A percentile compares a stretch with the other conserved stretches of the same genome.
These are phyloP conservation scores for Aureobasidium leucospermi DNA, from an alignment of 2,329 filamentous ascomycete genomes.

Conservation along the genomic window DNA sequence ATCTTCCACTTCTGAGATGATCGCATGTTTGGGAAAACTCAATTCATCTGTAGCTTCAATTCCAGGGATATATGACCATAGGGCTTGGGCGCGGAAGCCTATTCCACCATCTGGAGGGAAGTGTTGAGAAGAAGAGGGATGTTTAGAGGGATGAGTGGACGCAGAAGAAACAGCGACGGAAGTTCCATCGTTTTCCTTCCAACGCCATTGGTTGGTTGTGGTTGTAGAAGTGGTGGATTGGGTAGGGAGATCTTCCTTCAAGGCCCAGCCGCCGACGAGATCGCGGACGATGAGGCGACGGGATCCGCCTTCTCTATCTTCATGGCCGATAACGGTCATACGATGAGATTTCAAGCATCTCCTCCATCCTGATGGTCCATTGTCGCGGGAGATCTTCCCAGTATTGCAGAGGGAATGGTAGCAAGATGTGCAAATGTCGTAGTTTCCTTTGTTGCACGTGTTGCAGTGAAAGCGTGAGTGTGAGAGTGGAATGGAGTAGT, in stretches of 20 bases:
- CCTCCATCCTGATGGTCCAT: slow-evolving; percentile 75
- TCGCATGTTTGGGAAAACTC: slow-evolving; percentile 73
- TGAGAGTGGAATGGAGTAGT: slow-evolving; percentile 60
- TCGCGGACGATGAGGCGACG: slow-evolving; percentile 62
- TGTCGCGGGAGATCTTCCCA: slow-evolving; percentile 62
- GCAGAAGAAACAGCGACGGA: not conserved
- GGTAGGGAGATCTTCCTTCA: slow-evolving; percentile 43
- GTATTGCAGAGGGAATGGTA: slow-evolving; percentile 61
- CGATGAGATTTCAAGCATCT: slow-evolving; percentile 70
- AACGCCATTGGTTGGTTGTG: slow-evolving; percentile 23
- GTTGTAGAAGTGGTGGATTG: not conserved
- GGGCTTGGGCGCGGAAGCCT: slow-evolving; percentile 56
- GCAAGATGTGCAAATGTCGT: slow-evolving; percentile 75
- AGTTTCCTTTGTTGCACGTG: slow-evolving; percentile 70
- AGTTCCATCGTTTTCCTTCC: slow-evolving; percentile 29
- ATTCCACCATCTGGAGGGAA: slow-evolving; percentile 73
- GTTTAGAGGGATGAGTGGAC: not conserved
- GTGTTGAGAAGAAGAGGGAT: not conserved
- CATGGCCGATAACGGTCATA: slow-evolving; percentile 74
- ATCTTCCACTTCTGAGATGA: slow-evolving; percentile 75
- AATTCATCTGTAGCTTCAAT: slow-evolving; percentile 64
- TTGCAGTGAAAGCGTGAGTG: slow-evolving; percentile 74
- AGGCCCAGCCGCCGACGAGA: slow-evolving; percentile 66
- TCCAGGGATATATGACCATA: slow-evolving; percentile 73
- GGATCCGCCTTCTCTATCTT: slow-evolving; percentile 59